Base-by-base conservation (phyloP, 2,329 filamentous ascomycete genomes). In the Fusarium poae region DNA sequence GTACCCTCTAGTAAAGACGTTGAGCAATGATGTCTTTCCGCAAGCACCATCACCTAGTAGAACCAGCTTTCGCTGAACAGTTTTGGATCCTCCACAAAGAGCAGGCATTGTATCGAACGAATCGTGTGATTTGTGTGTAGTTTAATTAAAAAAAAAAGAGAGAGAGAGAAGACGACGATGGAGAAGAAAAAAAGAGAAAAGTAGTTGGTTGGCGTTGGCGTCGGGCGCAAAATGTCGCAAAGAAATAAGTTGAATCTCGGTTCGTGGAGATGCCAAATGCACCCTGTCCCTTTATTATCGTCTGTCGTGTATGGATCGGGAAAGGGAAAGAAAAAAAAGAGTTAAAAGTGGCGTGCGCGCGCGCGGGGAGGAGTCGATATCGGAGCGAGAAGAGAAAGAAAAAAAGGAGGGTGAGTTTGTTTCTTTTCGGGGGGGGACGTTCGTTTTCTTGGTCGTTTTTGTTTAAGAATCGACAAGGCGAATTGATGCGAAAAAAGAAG, bases 1-100 rank as follows among this genome's bases (percentile, higher is more conserved):
- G 74, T 83, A 97, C 92, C 95, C 95, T 91, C 95, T 90, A 73
- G 96, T 99, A 83, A 99, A 99, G 79, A 99, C 96, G 79, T 99
- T 99, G 75, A 99, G 83, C 77, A 98, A 82, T 70, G 94, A 97
- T 57, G 96, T 99, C 86, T 99, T 99, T 78, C 95, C 95, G 81
- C 92, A 97, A 74, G 95, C 95, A 86, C 95, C 95, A 79, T 98
- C 95, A 75, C 95, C 95, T 78, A 97, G 86, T 75, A 97, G 87
- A 77, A 97, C 94, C 83, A 97, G 92, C 90, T 97, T 97, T 83
- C 94, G 92, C 88, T 97, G 92, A 75, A 95, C 93, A 57, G 92
- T 94, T 84, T 97, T 93, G 68, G 88, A 90, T 72, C 90, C 89
- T 76, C 91, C 90, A 79, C 91, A 92, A 67, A 83, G 77, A 76